Evolutionary conservation across 192 early-diverging fungal genomes (phyloP).

Genomic region (Spizellomyces sp.): DNA sequence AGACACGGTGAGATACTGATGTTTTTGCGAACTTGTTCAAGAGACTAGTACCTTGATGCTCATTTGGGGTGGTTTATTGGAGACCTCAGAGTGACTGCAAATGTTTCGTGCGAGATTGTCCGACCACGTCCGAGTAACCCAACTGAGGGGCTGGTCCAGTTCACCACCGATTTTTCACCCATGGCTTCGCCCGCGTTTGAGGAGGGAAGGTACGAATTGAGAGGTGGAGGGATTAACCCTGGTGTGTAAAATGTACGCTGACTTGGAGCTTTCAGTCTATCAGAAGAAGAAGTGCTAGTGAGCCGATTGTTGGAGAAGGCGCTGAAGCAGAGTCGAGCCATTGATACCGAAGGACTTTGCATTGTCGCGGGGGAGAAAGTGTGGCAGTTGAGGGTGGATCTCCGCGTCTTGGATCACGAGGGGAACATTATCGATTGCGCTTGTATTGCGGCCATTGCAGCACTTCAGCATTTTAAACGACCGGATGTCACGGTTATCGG

Average conservation of each 20-base stretch:
- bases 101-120: constrained; percentile 53
- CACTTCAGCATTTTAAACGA: constrained; percentile 85
- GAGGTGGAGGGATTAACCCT: too few species aligned
- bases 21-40: background rate
- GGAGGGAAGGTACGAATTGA: constrained; percentile 50
- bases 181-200: constrained; percentile 84
- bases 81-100: constrained; percentile 43
- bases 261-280: constrained; percentile 45
- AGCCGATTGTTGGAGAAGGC: constrained; percentile 88
- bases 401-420: constrained; percentile 91
- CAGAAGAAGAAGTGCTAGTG: constrained; percentile 84
- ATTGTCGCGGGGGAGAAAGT: constrained; percentile 96
- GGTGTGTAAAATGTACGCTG: background rate
- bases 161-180: constrained; percentile 86
- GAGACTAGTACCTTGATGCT: too few species aligned
- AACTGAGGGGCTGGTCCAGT: constrained; percentile 83
- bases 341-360: constrained; percentile 97
- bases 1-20: constrained; percentile 56
- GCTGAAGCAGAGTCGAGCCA: constrained; percentile 76
- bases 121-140: constrained; percentile 62
- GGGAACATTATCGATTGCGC: constrained; percentile 95
- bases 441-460: constrained; percentile 86
- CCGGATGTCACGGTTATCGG: constrained; percentile 97
- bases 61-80: background rate
- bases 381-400: constrained; percentile 88